Conservation (phyloP, 169 alveolate genomes). For the Neospora caninum region DNA sequence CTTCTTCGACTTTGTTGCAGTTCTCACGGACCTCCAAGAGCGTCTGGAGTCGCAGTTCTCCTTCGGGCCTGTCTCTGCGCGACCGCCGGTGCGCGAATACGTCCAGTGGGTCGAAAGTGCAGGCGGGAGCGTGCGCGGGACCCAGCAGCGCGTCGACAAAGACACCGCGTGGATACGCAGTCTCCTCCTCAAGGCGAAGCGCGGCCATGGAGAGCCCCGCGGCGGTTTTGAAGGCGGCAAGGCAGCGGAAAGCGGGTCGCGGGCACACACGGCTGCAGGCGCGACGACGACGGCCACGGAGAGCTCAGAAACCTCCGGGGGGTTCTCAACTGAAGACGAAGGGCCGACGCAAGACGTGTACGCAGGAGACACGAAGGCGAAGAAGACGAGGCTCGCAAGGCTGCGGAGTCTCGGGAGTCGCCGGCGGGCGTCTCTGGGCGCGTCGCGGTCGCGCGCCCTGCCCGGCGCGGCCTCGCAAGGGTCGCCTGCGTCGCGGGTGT, state of each 20-base stretch:
- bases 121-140: conserved; percentile 77
- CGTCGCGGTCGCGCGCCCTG: neutral
- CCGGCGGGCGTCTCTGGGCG: neutral
- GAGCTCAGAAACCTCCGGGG: neutral
- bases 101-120: conserved; percentile 72
- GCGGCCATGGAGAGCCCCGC: neutral
- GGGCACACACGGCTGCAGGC: neutral
- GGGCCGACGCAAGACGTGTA: neutral
- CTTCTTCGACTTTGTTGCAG: conserved; percentile 80
- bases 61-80: conserved; percentile 46
- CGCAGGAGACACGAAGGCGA: neutral
- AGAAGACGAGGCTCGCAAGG: neutral
- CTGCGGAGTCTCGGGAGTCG: neutral
- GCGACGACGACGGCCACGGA: neutral
- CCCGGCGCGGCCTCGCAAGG: neutral
- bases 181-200: neutral
- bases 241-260: neutral
- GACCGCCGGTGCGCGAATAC: conserved; percentile 63
- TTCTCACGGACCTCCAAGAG: conserved; percentile 57
- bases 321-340: neutral
- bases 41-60: conserved; percentile 37
- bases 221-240: neutral
- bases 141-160: neutral
- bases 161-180: conserved; percentile 14
- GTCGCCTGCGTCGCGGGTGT: neutral